Base-by-base conservation (phyloP, 139 green algal genomes). In the Parachlorella kessleri region DNA sequence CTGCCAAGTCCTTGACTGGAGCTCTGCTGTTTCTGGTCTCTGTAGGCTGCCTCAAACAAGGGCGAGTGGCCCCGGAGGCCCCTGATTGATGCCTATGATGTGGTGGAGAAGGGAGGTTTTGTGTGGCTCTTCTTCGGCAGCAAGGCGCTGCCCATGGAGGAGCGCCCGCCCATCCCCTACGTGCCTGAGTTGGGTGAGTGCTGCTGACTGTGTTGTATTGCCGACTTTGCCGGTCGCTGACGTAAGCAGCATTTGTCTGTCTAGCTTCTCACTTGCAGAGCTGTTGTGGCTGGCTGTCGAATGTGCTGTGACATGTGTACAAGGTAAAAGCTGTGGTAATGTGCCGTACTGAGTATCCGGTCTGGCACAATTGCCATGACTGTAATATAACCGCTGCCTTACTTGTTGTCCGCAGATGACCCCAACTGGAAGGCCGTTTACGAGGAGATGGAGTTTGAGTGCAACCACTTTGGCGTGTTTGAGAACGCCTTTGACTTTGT, bases 401-500 rank as follows among this genome's bases (percentile, higher is more conserved):
- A n/a, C n/a, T n/a, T n/a, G n/a, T n/a, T n/a, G n/a, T 54, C 36
- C 32, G 24, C 74, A 79, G 86, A 93, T 42, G 91, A 91, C 84
- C 86, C 90, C 41, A 48, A 30, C 7, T 97, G 93, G 93, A 77
- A 84, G 32, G 66, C 93, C 0, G 90, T 94, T 14, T 96, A 93
- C 68, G 91, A 89, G 77, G 85, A 88, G 79, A 86, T 92, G 3
- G 83, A 88, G 78, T 90, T 91, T 37, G 76, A 90, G 30, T 66
- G 79, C 72, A 77, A 80, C 70, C 84, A 91, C 76, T 88, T 80
- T 85, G 80, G 77, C n/a, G 93, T 97, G 73, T 97, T 96, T 85
- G 92, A 97, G 79, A 97, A 97, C 75, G 93, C 93, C 55, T 89
- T 97, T n/a, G 93, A 97, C 86, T 92, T 97, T 88, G 91, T 79